A percentile compares a stretch with the other conserved stretches of the same genome.
phyloP scores from a whole-genome alignment of 495 filamentous ascomycete species.

The Bacidia rubella region DNA sequence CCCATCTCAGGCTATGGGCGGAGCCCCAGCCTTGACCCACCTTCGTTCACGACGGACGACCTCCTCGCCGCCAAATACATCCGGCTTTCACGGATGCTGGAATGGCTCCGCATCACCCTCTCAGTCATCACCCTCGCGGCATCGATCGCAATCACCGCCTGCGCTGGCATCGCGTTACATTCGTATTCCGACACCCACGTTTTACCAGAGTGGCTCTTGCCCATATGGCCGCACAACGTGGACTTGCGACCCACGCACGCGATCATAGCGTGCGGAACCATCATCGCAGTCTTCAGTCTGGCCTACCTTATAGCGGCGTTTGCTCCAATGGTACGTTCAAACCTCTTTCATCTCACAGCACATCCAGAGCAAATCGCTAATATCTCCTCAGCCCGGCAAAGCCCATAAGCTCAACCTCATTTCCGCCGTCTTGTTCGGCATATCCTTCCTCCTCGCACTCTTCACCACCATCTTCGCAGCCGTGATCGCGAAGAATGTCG shows the following conservation, averaged over 20 bases:
- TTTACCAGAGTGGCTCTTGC: constrained; percentile 27
- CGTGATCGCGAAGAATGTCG: constrained; percentile 28
- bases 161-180: constrained; percentile 28
- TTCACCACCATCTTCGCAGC: constrained; percentile 31
- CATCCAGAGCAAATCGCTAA: constrained; percentile 2
- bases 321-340: constrained; percentile 27
- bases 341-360: not conserved
- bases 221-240: constrained; percentile 37
- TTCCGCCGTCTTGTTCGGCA: constrained; percentile 22
- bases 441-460: constrained; percentile 30
- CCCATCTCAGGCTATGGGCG: constrained; percentile 22
- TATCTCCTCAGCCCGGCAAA: constrained; percentile 19
- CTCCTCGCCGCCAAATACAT: constrained; percentile 22
- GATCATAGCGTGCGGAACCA: constrained; percentile 30
- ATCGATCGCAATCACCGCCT: constrained; percentile 29
- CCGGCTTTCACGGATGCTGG: constrained; percentile 25
- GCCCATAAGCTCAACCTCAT: constrained; percentile 28
- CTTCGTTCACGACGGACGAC: constrained; percentile 17
- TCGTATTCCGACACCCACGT: constrained; percentile 29
- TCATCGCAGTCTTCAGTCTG: constrained; percentile 28
- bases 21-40: constrained; percentile 14
- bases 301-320: constrained; percentile 30
- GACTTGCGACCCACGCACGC: constrained; percentile 34
- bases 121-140: constrained; percentile 23
- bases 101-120: constrained; percentile 27